Evolutionary conservation across 2,329 filamentous ascomycete species (phyloP).

Genomic region (Claviceps pazoutovae): DNA sequence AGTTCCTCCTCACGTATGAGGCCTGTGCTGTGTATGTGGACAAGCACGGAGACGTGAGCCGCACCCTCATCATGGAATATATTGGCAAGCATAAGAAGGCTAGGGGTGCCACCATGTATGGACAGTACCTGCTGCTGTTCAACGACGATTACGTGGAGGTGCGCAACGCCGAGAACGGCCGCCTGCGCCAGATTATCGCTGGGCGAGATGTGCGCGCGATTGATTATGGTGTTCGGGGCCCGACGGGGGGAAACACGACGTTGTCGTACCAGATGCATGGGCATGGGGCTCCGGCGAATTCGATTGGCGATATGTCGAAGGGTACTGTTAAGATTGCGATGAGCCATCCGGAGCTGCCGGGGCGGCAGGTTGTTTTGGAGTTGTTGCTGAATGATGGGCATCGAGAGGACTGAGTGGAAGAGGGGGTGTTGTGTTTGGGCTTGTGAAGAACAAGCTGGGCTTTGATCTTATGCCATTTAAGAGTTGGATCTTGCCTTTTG

Average conservation of each 20-base stretch:
- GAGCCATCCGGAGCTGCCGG: slow-evolving; percentile 79
- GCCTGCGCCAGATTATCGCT: slow-evolving; percentile 84
- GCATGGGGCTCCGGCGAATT: slow-evolving; percentile 20
- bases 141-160: slow-evolving; percentile 96
- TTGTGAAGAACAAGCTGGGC: neutral
- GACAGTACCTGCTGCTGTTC: slow-evolving; percentile 83
- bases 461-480: neutral
- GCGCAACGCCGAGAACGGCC: slow-evolving; percentile 87
- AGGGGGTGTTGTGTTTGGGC: neutral
- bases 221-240: slow-evolving; percentile 64
- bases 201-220: slow-evolving; percentile 81
- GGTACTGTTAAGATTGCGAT: slow-evolving; percentile 88
- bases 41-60: slow-evolving; percentile 90
- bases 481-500: no score
- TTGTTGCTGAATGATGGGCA: slow-evolving; percentile 85
- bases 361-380: slow-evolving; percentile 80
- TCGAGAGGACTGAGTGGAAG: slow-evolving; percentile 22
- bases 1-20: slow-evolving; percentile 87
- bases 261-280: slow-evolving; percentile 20
- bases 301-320: slow-evolving; percentile 35
- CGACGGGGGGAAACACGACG: slow-evolving; percentile 35
- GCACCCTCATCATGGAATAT: slow-evolving; percentile 95
- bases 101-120: slow-evolving; percentile 73
- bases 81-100: slow-evolving; percentile 76
- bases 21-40: slow-evolving; percentile 97